These are phyloP conservation scores for Phytophthora melonis DNA, from an alignment of 352 stramenopile genomes.

Conservation along the genomic window DNA sequence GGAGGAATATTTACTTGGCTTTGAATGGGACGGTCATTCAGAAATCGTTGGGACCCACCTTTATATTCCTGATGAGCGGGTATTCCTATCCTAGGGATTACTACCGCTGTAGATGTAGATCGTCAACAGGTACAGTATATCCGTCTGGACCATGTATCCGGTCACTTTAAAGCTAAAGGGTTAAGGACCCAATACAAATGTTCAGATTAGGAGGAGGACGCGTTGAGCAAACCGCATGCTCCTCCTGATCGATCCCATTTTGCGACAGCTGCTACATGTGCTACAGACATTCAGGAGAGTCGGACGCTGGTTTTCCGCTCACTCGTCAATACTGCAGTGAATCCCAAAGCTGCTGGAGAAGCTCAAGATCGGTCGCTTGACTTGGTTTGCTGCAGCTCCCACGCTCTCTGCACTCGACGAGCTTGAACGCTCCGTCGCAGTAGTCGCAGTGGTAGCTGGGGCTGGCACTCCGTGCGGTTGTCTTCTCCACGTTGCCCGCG, in stretches of 20 bases:
- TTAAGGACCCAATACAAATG: too few species aligned
- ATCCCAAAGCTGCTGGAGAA: slow-evolving; percentile 46
- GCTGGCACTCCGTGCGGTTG: background rate
- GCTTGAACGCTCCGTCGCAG: background rate
- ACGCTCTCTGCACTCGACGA: background rate
- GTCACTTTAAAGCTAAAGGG: too few species aligned
- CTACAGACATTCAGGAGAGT: slow-evolving; percentile 9
- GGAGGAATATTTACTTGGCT: too few species aligned
- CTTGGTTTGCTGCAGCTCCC: background rate
- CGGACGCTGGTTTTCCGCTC: slow-evolving; percentile 23
- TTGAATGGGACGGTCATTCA: too few species aligned
- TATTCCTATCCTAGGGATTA: too few species aligned
- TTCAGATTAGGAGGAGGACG: too few species aligned
- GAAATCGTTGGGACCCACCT: too few species aligned
- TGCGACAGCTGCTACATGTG: background rate
- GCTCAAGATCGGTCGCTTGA: slow-evolving; percentile 32
- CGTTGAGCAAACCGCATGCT: slow-evolving; percentile 6
- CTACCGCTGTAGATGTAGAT: too few species aligned
- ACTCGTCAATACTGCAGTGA: slow-evolving; percentile 32
- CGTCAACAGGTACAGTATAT: too few species aligned
- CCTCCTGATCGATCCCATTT: slow-evolving; percentile 22
- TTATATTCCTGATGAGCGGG: too few species aligned
- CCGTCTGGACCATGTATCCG: too few species aligned
- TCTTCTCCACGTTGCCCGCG: slow-evolving; percentile 66
- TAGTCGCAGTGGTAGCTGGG: background rate